phyloP scores from a whole-genome alignment of 495 filamentous ascomycete species.

The Pyronema omphalodes region DNA sequence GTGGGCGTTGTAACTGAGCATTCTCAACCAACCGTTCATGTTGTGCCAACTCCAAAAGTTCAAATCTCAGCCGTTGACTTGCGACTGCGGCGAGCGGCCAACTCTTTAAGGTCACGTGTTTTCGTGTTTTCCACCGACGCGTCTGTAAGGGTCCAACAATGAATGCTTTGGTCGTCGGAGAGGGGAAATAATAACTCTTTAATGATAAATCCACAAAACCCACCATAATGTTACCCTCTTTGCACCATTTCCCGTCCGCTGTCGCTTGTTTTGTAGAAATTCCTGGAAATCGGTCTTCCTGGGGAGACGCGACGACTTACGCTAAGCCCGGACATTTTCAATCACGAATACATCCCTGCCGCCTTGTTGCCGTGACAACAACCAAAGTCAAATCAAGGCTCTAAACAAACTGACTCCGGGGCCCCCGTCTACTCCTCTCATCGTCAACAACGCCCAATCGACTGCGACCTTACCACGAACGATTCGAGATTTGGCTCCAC shows the following conservation, averaged over 20 bases:
- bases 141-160: neutral
- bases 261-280: neutral
- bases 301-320: slow-evolving; percentile 1
- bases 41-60: neutral
- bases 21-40: too few species aligned
- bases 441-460: neutral
- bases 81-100: neutral
- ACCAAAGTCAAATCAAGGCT: neutral
- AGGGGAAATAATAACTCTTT: neutral
- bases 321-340: neutral
- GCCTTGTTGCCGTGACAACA: neutral
- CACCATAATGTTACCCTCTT: neutral
- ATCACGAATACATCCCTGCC: neutral
- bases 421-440: neutral
- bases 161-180: neutral
- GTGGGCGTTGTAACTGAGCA: too few species aligned
- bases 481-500: neutral
- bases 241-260: neutral
- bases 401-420: neutral
- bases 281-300: neutral
- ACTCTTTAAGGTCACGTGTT: slow-evolving; percentile 2
- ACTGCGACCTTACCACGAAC: neutral
- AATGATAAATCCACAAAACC: neutral
- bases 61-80: slow-evolving; percentile 6
- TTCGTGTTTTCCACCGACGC: slow-evolving; percentile 14